These are phyloP conservation scores for Sporisorium scitamineum DNA, from an alignment of 1,284 basidiomycete genomes.

Conservation along the genomic window DNA sequence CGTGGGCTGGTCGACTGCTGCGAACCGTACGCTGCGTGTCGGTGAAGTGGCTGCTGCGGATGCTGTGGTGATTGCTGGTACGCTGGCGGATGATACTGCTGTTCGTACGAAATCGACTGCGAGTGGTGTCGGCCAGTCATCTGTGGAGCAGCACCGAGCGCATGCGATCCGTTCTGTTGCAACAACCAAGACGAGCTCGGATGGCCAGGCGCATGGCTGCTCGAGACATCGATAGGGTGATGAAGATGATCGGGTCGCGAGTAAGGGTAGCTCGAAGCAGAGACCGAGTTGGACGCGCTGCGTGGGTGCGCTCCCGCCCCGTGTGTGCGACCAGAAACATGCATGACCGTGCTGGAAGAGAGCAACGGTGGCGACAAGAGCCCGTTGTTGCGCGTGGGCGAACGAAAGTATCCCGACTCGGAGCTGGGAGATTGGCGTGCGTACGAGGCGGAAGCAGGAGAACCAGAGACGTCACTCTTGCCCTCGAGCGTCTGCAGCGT, in stretches of 20 bases:
- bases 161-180: constrained; percentile 21
- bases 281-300: constrained; percentile 48
- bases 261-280: constrained; percentile 50
- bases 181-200: constrained; percentile 15
- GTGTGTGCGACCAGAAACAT: constrained; percentile 35
- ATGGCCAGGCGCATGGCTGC: constrained; percentile 11
- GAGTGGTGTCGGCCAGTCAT: constrained; percentile 19
- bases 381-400: constrained; percentile 26
- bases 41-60: neutral
- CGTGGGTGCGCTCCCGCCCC: constrained; percentile 29
- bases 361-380: constrained; percentile 34
- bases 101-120: constrained; percentile 34
- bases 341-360: constrained; percentile 30
- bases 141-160: constrained; percentile 8
- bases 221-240: constrained; percentile 16
- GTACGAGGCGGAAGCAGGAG: constrained; percentile 38
- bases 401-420: constrained; percentile 41
- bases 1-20: constrained; percentile 4
- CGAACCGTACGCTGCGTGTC: constrained; percentile 14
- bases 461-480: constrained; percentile 34
- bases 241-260: constrained; percentile 46
- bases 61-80: constrained; percentile 8
- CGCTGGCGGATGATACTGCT: constrained; percentile 8
- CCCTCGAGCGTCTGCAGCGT: constrained; percentile 29
- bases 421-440: constrained; percentile 38